Percentiles rank a stretch among this genome's conserved stretches.
Evolutionary conservation across 306 rosid species (phyloP).

Genomic region (Corylus heterophylla): DNA sequence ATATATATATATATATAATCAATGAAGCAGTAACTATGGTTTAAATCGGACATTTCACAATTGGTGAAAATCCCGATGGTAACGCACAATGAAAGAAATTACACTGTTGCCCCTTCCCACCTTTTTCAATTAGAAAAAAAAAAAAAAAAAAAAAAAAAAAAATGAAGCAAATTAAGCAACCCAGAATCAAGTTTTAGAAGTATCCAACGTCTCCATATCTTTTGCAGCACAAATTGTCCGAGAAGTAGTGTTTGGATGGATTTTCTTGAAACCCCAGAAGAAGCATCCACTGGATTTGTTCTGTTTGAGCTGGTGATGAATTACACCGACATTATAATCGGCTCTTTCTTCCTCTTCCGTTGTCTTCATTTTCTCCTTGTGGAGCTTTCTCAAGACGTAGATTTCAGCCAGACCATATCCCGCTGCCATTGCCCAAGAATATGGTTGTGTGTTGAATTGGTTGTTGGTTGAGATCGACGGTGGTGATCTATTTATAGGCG

Average conservation of each 20-base stretch:
- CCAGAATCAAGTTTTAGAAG: background rate
- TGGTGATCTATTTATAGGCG: background rate
- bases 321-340: background rate
- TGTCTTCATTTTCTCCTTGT: constrained; percentile 46
- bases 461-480: too few relatives aligned
- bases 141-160: too few relatives aligned
- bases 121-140: too few relatives aligned
- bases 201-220: background rate
- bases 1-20: too few relatives aligned
- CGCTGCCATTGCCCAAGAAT: background rate
- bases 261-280: constrained; percentile 33
- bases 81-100: too few relatives aligned
- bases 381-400: constrained; percentile 39
- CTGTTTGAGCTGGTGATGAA: background rate
- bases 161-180: too few relatives aligned
- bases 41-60: too few relatives aligned
- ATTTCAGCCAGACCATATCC: constrained; percentile 43
- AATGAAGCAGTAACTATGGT: too few relatives aligned
- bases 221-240: constrained; percentile 1
- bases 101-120: too few relatives aligned
- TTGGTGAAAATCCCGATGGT: too few relatives aligned
- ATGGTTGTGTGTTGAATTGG: too few relatives aligned
- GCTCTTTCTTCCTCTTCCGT: constrained; percentile 25
- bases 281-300: constrained; percentile 41
- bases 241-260: background rate